These are phyloP conservation scores for Oryza officinalis DNA, from an alignment of 176 grass and related monocot genomes.

Conservation along the genomic window DNA sequence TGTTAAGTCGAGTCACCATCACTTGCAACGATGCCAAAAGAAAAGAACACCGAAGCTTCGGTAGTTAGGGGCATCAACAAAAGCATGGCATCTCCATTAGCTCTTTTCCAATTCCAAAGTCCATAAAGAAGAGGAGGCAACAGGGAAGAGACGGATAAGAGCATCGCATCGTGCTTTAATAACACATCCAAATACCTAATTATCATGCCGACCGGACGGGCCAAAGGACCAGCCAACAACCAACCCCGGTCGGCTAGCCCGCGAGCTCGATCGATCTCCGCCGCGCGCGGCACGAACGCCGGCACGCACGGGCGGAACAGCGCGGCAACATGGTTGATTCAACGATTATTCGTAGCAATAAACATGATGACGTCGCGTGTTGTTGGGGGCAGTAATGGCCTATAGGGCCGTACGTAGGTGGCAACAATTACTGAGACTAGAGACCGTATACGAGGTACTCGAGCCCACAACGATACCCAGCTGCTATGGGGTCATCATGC, in stretches of 20 bases:
- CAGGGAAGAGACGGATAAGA: neutral
- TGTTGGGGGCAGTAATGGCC: neutral
- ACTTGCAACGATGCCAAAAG: neutral
- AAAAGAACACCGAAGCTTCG: neutral
- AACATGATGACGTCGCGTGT: neutral
- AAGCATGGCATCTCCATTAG: neutral
- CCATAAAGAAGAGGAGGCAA: neutral
- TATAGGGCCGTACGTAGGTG: neutral
- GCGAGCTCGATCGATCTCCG: neutral
- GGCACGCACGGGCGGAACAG: conserved; percentile 4
- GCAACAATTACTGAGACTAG: neutral
- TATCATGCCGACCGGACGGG: neutral
- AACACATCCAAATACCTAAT: neutral
- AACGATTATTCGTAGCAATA: too few relatives aligned
- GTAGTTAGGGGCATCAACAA: neutral
- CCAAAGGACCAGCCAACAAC: conserved; percentile 12
- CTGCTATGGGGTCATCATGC: neutral
- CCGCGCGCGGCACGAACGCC: conserved; percentile 2
- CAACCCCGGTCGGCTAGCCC: neutral
- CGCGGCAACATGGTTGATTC: neutral
- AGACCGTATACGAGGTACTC: neutral
- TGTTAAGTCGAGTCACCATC: conserved; percentile 32
- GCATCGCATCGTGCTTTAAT: conserved; percentile 3
- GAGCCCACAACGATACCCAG: neutral
- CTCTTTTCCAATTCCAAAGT: neutral